Evolutionary conservation across 192 early-diverging fungal genomes (phyloP).

Genomic region (Podila epicladia): DNA sequence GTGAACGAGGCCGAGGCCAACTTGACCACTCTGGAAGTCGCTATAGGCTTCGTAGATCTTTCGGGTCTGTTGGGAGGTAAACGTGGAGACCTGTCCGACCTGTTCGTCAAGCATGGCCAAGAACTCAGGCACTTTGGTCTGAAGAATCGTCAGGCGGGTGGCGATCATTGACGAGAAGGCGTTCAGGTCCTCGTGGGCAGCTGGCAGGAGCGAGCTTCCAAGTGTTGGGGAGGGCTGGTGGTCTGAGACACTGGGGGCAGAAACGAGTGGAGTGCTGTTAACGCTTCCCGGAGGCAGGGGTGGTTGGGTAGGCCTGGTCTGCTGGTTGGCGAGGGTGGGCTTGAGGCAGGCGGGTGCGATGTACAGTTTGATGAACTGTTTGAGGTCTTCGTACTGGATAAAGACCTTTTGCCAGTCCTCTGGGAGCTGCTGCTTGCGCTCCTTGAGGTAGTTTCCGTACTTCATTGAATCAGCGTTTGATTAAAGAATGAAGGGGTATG

Average conservation of each 20-base stretch:
- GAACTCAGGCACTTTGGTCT: constrained; percentile 73
- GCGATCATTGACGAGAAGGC: constrained; percentile 68
- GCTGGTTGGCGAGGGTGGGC: constrained; percentile 56
- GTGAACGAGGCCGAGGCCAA: constrained; percentile 24
- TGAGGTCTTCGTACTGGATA: constrained; percentile 78
- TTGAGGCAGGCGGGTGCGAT: constrained; percentile 67
- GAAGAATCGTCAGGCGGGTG: constrained; percentile 62
- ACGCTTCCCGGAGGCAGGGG: constrained; percentile 29
- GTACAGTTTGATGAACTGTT: constrained; percentile 67
- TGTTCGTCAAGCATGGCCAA: constrained; percentile 71
- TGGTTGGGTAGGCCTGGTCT: constrained; percentile 47
- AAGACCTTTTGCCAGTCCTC: constrained; percentile 71
- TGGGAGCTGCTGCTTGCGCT: constrained; percentile 72
- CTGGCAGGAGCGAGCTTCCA: constrained; percentile 30
- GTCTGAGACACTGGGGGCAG: constrained; percentile 55
- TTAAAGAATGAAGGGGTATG: not conserved
- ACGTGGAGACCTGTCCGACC: constrained; percentile 68
- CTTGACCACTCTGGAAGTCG: constrained; percentile 21
- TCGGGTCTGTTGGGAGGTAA: constrained; percentile 38
- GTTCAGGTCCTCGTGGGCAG: constrained; percentile 40
- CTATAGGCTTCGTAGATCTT: constrained; percentile 48
- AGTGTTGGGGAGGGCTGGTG: constrained; percentile 55
- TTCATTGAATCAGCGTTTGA: constrained; percentile 61
- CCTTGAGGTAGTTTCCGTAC: constrained; percentile 76
- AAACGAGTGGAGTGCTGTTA: constrained; percentile 1